Percentiles rank a stretch among this genome's conserved stretches.
Conservation (phyloP, 2,329 filamentous ascomycete species). For the Madurella fahalii region DNA sequence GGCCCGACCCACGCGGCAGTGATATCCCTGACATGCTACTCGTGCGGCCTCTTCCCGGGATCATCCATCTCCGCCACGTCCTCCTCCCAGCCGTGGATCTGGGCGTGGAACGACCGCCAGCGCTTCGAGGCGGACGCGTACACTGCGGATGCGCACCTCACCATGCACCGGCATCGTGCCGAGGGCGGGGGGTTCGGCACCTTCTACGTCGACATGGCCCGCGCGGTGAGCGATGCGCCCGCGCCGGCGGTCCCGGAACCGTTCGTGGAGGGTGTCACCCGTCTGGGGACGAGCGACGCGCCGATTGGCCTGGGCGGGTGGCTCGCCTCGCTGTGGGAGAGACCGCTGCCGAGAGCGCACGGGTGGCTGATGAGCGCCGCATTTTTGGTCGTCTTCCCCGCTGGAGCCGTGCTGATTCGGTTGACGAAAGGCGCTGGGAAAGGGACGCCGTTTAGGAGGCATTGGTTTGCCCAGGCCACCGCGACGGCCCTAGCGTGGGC, state of each 20-base stretch:
- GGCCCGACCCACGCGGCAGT: background rate
- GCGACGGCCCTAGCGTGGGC: conserved; percentile 8
- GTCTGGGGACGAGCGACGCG: conserved; percentile 5
- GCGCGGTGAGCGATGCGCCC: background rate
- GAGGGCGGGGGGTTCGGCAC: conserved; percentile 14
- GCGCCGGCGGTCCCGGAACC: background rate
- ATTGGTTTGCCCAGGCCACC: conserved; percentile 18
- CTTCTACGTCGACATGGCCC: conserved; percentile 19
- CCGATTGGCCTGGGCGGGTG: conserved; percentile 9
- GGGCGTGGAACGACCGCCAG: conserved; percentile 20
- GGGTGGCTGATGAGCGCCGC: conserved; percentile 19
- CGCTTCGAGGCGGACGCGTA: conserved; percentile 5
- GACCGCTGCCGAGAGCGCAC: conserved; percentile 13
- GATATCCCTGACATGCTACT: conserved; percentile 13
- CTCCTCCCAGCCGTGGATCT: conserved; percentile 18
- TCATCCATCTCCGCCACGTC: background rate
- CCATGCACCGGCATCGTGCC: conserved; percentile 18
- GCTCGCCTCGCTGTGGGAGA: background rate
- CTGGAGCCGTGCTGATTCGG: conserved; percentile 20
- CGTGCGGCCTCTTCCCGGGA: conserved; percentile 5
- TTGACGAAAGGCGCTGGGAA: background rate
- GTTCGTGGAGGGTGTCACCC: background rate
- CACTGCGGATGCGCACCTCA: conserved; percentile 4
- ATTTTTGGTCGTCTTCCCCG: conserved; percentile 24
- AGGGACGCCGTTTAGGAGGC: conserved; percentile 14